phyloP scores from a whole-genome alignment of 1,284 basidiomycete species.

The Moniliophthora roreri region DNA sequence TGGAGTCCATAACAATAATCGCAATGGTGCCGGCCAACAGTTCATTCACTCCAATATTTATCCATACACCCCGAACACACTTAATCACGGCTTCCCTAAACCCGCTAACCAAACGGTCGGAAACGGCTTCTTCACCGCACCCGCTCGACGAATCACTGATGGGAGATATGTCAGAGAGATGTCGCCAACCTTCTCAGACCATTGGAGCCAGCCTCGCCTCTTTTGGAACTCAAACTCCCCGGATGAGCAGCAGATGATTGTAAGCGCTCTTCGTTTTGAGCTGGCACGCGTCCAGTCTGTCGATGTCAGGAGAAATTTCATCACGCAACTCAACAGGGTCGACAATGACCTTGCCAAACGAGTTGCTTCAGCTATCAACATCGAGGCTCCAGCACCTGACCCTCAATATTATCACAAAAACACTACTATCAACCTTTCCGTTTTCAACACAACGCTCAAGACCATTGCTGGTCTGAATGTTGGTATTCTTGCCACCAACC shows the following conservation, averaged over 20 bases:
- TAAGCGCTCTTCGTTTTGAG: constrained; percentile 8
- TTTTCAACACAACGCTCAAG: constrained; percentile 3
- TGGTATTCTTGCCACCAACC: constrained; percentile 5
- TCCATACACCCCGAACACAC: constrained; percentile 5
- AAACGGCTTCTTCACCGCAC: constrained; percentile 9
- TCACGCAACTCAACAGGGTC: constrained; percentile 5
- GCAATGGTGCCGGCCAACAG: constrained; percentile 9
- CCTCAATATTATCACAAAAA: constrained; percentile 9
- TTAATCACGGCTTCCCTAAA: constrained; percentile 4
- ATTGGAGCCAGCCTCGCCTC: constrained; percentile 7
- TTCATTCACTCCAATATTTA: constrained; percentile 3
- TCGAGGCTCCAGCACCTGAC: not conserved
- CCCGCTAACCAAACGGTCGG: constrained; percentile 7
- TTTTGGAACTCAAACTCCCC: constrained; percentile 8
- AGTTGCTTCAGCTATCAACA: constrained; percentile 1
- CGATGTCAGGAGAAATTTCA: constrained; percentile 4
- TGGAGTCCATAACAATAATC: constrained; percentile 9
- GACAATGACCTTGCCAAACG: constrained; percentile 3
- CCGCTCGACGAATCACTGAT: constrained; percentile 1
- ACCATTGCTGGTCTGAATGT: constrained; percentile 7
- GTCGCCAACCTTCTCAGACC: constrained; percentile 2
- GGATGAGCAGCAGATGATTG: constrained; percentile 8
- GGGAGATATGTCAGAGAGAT: constrained; percentile 3
- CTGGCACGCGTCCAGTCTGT: constrained; percentile 2
- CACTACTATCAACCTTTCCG: constrained; percentile 3